Evolutionary conservation across 441 rosid species (phyloP).

Genomic region (Corymbia calophylla): DNA sequence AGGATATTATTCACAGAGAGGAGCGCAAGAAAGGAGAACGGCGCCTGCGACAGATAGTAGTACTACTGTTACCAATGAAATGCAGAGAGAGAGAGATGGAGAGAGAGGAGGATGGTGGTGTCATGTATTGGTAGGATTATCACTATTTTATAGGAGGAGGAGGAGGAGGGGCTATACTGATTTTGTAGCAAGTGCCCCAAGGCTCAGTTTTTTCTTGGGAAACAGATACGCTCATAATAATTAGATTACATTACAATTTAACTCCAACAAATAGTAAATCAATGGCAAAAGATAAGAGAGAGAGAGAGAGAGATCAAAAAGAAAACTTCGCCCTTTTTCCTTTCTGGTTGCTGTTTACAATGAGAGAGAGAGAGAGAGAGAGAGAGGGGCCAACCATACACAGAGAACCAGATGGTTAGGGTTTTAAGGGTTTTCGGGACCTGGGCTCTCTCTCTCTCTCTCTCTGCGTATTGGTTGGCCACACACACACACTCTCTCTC

Average conservation of each 20-base stretch:
- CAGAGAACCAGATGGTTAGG: background rate
- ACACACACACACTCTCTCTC: background rate
- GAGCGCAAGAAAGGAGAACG: constrained; percentile 16
- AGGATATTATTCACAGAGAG: background rate
- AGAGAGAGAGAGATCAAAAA: background rate
- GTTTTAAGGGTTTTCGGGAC: background rate
- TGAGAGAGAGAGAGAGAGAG: background rate
- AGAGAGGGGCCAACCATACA: background rate
- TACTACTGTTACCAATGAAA: constrained; percentile 40
- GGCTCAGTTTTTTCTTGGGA: background rate
- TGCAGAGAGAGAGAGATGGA: background rate
- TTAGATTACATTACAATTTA: background rate
- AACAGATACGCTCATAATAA: background rate
- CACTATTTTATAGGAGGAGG: background rate
- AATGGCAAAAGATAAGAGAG: background rate
- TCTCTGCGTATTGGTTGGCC: background rate
- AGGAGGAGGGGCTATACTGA: background rate
- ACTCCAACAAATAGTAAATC: background rate
- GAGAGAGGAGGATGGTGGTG: background rate
- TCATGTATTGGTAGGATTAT: background rate
- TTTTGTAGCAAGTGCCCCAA: background rate
- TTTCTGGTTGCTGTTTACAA: constrained; percentile 4
- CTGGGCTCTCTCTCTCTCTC: background rate
- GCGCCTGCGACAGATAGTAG: constrained; percentile 37
- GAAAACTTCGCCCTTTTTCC: background rate